phyloP scores from a whole-genome alignment of 352 stramenopile species.

The Pythium pyrilobum region DNA sequence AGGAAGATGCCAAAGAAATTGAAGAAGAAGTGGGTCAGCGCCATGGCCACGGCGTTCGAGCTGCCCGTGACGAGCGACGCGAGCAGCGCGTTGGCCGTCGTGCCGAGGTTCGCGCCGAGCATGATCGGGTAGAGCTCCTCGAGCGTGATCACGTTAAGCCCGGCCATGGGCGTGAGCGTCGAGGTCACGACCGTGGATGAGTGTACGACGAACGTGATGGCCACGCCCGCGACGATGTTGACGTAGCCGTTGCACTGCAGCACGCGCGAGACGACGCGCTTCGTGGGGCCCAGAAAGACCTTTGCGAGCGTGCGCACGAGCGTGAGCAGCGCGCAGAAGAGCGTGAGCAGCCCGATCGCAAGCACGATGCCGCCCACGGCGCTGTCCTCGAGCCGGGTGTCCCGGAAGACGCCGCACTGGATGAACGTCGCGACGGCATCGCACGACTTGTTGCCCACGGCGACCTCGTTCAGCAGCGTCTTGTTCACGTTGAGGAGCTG shows the following conservation, averaged over 20 bases:
- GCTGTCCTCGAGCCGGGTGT: conserved; percentile 28
- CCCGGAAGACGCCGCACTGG: conserved; percentile 28
- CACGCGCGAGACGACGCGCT: conserved; percentile 78
- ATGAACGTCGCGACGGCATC: conserved; percentile 26
- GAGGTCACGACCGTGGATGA: conserved; percentile 90
- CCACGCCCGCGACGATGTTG: conserved; percentile 79
- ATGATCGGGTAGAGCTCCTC: conserved; percentile 89
- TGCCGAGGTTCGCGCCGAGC: conserved; percentile 91
- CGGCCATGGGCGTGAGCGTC: conserved; percentile 86
- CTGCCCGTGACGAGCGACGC: conserved; percentile 82
- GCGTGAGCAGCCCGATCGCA: conserved; percentile 36
- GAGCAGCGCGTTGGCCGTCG: conserved; percentile 85
- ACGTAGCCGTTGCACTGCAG: conserved; percentile 89
- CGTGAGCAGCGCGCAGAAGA: conserved; percentile 40
- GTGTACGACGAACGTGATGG: conserved; percentile 87
- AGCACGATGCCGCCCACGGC: conserved; percentile 42
- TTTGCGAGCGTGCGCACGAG: conserved; percentile 52
- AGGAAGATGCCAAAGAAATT: conserved; percentile 89
- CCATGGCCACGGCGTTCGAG: conserved; percentile 76
- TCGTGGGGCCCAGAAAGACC: conserved; percentile 79
- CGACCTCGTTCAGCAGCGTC: conserved; percentile 5
- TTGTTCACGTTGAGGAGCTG: conserved; percentile 13
- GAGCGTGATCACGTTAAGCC: conserved; percentile 80
- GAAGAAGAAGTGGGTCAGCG: conserved; percentile 90
- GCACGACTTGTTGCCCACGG: conserved; percentile 26